Percentiles rank a stretch among this genome's conserved stretches.
phyloP scores from a whole-genome alignment of 2,329 filamentous ascomycete species.

The Pseudonectria foliicola region DNA sequence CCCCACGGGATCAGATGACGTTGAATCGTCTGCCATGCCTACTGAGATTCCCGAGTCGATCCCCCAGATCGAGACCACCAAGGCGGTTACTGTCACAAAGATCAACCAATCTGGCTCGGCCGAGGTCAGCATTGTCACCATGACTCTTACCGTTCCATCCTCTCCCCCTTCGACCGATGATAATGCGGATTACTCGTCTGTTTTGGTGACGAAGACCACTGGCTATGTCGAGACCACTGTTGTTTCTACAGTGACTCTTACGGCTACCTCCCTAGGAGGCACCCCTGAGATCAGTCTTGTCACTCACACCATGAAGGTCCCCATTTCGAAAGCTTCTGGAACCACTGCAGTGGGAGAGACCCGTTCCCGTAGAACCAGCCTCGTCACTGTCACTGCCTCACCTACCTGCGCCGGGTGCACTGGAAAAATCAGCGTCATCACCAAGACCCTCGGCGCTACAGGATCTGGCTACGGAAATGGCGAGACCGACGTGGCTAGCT shows the following conservation, averaged over 20 bases:
- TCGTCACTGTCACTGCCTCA: background rate
- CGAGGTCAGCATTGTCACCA: conserved; percentile 6
- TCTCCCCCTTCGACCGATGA: background rate
- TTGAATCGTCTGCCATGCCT: conserved; percentile 6
- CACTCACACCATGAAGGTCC: too few species aligned
- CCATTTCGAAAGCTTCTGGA: too few species aligned
- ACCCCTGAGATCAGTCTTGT: background rate
- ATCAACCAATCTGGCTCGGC: conserved; percentile 8
- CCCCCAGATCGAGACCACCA: conserved; percentile 11
- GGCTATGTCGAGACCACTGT: conserved; percentile 1
- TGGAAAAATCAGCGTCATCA: conserved; percentile 1
- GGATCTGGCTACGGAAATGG: conserved; percentile 9
- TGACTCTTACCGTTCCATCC: conserved; percentile 6
- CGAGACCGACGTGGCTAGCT: conserved; percentile 8
- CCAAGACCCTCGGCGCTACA: conserved; percentile 4
- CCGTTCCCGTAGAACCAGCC: background rate
- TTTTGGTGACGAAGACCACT: conserved; percentile 9
- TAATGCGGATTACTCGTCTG: background rate
- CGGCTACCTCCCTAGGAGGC: conserved; percentile 1
- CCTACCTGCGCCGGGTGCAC: background rate
- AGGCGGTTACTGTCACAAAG: conserved; percentile 5
- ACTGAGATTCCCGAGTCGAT: conserved; percentile 10
- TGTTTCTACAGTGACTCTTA: conserved; percentile 1
- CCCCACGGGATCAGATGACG: conserved; percentile 5
- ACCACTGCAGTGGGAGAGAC: too few species aligned